These are phyloP conservation scores for Fusarium keratoplasticum DNA, from an alignment of 2,329 filamentous ascomycete species.

Conservation along the genomic window DNA sequence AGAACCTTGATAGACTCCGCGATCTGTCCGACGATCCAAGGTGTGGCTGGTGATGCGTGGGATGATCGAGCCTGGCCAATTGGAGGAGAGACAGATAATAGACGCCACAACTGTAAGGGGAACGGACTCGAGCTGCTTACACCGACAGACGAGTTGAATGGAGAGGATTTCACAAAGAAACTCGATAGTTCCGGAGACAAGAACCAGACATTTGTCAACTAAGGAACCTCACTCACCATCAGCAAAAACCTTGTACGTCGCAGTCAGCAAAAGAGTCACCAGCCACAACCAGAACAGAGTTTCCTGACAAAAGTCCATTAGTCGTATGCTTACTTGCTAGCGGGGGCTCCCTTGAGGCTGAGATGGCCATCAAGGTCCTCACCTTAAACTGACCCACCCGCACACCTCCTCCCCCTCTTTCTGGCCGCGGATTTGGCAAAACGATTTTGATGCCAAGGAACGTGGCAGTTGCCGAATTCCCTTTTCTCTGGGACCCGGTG, in stretches of 20 bases:
- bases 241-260: not conserved
- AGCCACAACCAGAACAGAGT: conserved; percentile 27
- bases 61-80: conserved; percentile 28
- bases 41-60: conserved; percentile 35
- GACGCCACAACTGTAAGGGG: not conserved
- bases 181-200: not conserved
- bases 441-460: conserved; percentile 21
- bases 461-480: conserved; percentile 33
- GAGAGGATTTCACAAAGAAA: not conserved
- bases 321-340: conserved; percentile 1
- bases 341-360: conserved; percentile 20
- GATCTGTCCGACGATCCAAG: conserved; percentile 1
- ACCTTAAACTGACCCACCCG: conserved; percentile 45
- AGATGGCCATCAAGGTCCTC: conserved; percentile 45
- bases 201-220: not conserved
- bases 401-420: conserved; percentile 4
- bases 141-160: not conserved
- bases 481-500: conserved; percentile 14
- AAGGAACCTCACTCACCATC: not conserved
- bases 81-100: not conserved
- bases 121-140: not conserved
- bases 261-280: not conserved
- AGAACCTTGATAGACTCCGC: conserved; percentile 45
- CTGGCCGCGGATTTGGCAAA: not conserved
- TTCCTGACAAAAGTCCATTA: conserved; percentile 13